phyloP scores from a whole-genome alignment of 1,284 basidiomycete species.

The Sphagnurus paluster region DNA sequence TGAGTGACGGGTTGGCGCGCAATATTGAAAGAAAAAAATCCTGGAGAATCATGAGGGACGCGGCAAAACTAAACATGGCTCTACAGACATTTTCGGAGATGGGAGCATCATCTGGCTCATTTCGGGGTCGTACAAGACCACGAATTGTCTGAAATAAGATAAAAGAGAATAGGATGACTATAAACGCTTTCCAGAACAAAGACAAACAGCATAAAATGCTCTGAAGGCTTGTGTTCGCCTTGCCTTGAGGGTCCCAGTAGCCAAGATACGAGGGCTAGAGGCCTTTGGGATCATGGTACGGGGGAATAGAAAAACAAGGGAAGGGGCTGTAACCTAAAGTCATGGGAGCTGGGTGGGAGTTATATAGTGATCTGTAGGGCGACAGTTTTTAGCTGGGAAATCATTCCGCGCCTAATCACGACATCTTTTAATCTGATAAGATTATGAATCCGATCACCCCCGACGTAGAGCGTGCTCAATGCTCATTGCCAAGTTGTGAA shows the following conservation, averaged over 20 bases:
- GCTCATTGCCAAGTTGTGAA: not conserved
- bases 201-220: constrained; percentile 63
- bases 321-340: constrained; percentile 12
- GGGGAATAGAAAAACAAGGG: constrained; percentile 16
- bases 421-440: constrained; percentile 37
- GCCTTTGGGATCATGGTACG: constrained; percentile 31
- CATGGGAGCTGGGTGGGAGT: constrained; percentile 18
- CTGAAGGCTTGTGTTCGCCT: constrained; percentile 44
- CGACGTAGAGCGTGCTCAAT: not conserved
- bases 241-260: constrained; percentile 29
- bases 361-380: constrained; percentile 15
- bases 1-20: constrained; percentile 87
- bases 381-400: constrained; percentile 21
- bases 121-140: constrained; percentile 37
- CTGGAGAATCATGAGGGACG: constrained; percentile 41
- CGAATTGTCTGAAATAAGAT: constrained; percentile 48
- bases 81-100: constrained; percentile 51
- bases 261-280: constrained; percentile 23
- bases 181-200: not conserved
- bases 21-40: constrained; percentile 97
- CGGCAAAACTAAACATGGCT: not conserved
- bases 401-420: constrained; percentile 16
- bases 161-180: constrained; percentile 20
- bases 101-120: constrained; percentile 48
- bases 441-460: constrained; percentile 19